Percentiles rank a stretch among this genome's conserved stretches.
Evolutionary conservation across 2,329 filamentous ascomycete genomes (phyloP).

Genomic region (Eurotiales sp.): DNA sequence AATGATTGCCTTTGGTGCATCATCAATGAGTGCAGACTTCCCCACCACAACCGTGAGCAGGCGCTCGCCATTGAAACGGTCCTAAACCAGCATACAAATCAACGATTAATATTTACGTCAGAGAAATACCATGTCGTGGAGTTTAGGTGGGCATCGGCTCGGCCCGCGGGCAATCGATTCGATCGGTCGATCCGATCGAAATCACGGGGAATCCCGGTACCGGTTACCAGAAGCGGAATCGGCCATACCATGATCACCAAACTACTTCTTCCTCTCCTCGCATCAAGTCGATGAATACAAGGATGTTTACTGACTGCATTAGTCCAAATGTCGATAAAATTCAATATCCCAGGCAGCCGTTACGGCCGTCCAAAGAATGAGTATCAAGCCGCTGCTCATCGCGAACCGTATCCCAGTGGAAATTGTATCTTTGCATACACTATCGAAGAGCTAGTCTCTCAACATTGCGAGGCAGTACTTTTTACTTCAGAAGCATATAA

Average conservation of each 20-base stretch:
- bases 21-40: too few relatives aligned
- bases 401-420: neutral
- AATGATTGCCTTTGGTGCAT: too few relatives aligned
- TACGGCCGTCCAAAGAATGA: neutral
- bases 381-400: neutral
- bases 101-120: slow-evolving; percentile 5
- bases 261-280: too few relatives aligned
- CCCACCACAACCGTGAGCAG: too few relatives aligned
- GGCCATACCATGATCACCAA: too few relatives aligned
- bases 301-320: neutral
- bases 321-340: neutral
- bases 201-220: neutral
- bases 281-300: neutral
- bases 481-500: neutral
- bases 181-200: neutral
- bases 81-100: too few relatives aligned
- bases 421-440: too few relatives aligned
- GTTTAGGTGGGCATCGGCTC: neutral
- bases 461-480: neutral
- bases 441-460: too few relatives aligned
- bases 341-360: too few relatives aligned
- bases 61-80: too few relatives aligned
- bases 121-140: neutral
- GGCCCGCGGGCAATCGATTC: neutral
- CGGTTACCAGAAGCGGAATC: neutral